phyloP scores from a whole-genome alignment of 139 green algal species.

The Micractinium sp. region DNA sequence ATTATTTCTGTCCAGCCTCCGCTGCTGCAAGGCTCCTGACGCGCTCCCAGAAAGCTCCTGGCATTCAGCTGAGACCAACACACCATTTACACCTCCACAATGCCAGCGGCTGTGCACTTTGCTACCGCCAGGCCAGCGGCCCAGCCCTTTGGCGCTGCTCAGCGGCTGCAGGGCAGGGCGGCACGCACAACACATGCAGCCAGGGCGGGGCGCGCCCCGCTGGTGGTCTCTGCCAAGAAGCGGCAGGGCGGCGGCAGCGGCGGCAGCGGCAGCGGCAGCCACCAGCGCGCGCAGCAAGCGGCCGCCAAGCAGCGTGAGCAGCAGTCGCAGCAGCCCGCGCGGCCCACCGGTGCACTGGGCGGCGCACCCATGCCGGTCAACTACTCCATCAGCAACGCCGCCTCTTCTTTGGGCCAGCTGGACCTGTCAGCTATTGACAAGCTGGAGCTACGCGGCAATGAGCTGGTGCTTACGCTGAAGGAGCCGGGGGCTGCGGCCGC shows the following conservation, averaged over 20 bases:
- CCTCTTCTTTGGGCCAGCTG: neutral
- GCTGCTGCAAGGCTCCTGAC: neutral
- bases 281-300: neutral
- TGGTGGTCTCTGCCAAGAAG: constrained; percentile 25
- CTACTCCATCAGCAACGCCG: neutral
- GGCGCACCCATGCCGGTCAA: neutral
- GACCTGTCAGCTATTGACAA: constrained; percentile 14
- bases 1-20: too few species aligned
- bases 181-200: neutral
- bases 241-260: neutral
- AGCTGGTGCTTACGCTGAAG: constrained; percentile 29
- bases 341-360: neutral
- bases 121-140: neutral
- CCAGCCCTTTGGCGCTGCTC: neutral
- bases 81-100: too few species aligned
- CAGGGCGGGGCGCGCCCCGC: neutral
- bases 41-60: neutral
- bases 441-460: constrained; percentile 34
- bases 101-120: neutral
- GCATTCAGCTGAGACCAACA: neutral
- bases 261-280: neutral
- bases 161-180: neutral
- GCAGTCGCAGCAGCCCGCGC: neutral
- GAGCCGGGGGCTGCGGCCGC: neutral
- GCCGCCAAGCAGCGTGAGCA: constrained; percentile 23